phyloP scores from a whole-genome alignment of 2,329 filamentous ascomycete genomes.

The Cadophora malorum region DNA sequence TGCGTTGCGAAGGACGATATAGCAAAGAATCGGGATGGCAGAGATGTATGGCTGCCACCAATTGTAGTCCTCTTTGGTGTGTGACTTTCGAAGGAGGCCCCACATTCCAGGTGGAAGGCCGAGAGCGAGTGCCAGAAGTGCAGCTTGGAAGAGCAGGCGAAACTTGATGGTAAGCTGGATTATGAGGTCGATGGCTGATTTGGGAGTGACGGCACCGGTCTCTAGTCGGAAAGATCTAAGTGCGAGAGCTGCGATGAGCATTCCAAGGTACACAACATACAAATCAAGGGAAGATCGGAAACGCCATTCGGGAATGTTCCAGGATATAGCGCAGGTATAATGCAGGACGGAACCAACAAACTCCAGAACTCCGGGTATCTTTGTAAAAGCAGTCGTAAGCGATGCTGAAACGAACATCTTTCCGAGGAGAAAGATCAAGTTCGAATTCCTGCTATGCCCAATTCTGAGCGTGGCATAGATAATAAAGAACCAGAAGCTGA shows the following conservation, averaged over 20 bases:
- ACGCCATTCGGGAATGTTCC: slow-evolving; percentile 56
- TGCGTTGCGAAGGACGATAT: slow-evolving; percentile 59
- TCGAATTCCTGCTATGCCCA: slow-evolving; percentile 51
- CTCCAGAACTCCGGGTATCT: slow-evolving; percentile 52
- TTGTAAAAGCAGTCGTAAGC: slow-evolving; percentile 48
- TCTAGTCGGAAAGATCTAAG: slow-evolving; percentile 44
- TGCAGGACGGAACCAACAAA: slow-evolving; percentile 48
- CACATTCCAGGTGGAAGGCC: slow-evolving; percentile 37
- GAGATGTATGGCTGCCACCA: slow-evolving; percentile 59
- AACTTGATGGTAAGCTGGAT: slow-evolving; percentile 30
- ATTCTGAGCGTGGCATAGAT: slow-evolving; percentile 59
- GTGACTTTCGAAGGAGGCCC: slow-evolving; percentile 35
- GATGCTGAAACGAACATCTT: slow-evolving; percentile 56
- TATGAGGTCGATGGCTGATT: slow-evolving; percentile 35
- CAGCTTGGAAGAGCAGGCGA: slow-evolving; percentile 26
- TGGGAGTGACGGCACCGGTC: slow-evolving; percentile 34
- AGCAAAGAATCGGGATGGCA: slow-evolving; percentile 59
- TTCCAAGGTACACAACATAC: slow-evolving; percentile 62
- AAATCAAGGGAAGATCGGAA: slow-evolving; percentile 59
- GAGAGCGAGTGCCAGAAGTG: slow-evolving; percentile 32
- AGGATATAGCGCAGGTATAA: slow-evolving; percentile 54
- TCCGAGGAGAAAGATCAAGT: slow-evolving; percentile 49
- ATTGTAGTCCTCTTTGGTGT: slow-evolving; percentile 54
- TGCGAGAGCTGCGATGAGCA: slow-evolving; percentile 55
- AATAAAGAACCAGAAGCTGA: slow-evolving; percentile 67